These are phyloP conservation scores for Avena insularis DNA, from an alignment of 176 grass and related monocot species.

Conservation along the genomic window DNA sequence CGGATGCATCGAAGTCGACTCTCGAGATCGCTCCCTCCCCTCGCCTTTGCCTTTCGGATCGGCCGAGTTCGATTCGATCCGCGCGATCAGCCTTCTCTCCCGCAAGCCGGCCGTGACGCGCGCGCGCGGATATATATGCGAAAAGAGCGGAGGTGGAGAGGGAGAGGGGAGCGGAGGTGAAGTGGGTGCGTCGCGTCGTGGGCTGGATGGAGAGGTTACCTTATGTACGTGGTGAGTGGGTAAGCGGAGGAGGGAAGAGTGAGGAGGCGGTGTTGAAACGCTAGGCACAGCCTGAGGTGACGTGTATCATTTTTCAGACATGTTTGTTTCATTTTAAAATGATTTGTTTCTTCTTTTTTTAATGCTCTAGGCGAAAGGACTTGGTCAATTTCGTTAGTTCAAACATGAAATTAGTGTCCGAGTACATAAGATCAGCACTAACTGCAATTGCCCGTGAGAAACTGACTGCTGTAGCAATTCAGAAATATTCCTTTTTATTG, in stretches of 20 bases:
- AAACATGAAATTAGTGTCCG: too few species aligned
- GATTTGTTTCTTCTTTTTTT: too few species aligned
- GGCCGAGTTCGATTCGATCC: not conserved
- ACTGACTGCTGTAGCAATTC: too few species aligned
- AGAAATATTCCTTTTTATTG: too few species aligned
- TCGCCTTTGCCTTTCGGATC: not conserved
- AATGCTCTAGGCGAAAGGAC: too few species aligned
- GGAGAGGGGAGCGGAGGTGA: not conserved
- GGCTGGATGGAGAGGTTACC: conserved; percentile 13
- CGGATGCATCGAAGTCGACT: conserved; percentile 40
- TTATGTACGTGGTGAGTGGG: conserved; percentile 8
- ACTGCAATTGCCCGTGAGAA: too few species aligned
- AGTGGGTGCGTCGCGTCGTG: conserved; percentile 16
- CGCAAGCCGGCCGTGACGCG: not conserved
- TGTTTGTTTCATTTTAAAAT: too few species aligned
- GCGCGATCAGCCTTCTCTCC: not conserved
- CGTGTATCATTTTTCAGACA: too few species aligned
- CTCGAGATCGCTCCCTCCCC: not conserved
- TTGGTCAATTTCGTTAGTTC: too few species aligned
- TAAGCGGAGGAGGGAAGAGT: conserved; percentile 21
- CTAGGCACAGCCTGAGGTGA: not conserved
- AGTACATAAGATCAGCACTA: too few species aligned
- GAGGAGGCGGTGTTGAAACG: not conserved
- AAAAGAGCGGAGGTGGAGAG: not conserved
- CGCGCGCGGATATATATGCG: not conserved